These are phyloP conservation scores for Phaseolus coccineus DNA, from an alignment of 331 rosid genomes.

Conservation along the genomic window DNA sequence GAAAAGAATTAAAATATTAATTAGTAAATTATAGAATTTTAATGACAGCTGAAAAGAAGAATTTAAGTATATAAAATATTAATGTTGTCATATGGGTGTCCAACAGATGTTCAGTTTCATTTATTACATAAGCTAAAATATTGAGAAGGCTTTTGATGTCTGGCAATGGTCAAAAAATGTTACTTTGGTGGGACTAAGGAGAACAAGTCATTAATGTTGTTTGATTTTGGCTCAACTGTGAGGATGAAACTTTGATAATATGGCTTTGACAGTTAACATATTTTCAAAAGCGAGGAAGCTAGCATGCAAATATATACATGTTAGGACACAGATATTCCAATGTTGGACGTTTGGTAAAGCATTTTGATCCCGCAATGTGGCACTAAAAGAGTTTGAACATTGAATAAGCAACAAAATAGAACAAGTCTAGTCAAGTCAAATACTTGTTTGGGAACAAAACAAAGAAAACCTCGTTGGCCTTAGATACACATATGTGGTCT, in stretches of 20 bases:
- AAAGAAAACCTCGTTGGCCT: too few species aligned
- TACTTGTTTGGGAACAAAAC: not conserved
- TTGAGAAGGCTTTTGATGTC: conserved; percentile 15
- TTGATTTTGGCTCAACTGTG: conserved; percentile 6
- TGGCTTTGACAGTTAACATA: not conserved
- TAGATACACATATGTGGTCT: too few species aligned
- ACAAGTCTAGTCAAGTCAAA: conserved; percentile 52
- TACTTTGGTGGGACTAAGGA: not conserved
- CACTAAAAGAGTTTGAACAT: conserved; percentile 50
- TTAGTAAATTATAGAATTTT: too few species aligned
- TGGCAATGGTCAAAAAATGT: not conserved
- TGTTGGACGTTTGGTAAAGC: not conserved
- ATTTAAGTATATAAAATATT: too few species aligned
- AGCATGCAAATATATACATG: conserved; percentile 6
- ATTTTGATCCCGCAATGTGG: conserved; percentile 10
- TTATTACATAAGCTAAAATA: not conserved
- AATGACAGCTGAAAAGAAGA: too few species aligned
- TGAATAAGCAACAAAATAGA: conserved; percentile 31
- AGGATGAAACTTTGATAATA: not conserved
- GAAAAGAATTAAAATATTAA: too few species aligned
- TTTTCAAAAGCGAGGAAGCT: conserved; percentile 1
- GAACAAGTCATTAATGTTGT: not conserved
- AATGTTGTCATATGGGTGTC: too few species aligned
- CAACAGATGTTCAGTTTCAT: too few species aligned
- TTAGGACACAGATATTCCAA: not conserved